Evolutionary conservation across 169 alveolate genomes (phyloP).

Genomic region (Eimeria praecox): DNA sequence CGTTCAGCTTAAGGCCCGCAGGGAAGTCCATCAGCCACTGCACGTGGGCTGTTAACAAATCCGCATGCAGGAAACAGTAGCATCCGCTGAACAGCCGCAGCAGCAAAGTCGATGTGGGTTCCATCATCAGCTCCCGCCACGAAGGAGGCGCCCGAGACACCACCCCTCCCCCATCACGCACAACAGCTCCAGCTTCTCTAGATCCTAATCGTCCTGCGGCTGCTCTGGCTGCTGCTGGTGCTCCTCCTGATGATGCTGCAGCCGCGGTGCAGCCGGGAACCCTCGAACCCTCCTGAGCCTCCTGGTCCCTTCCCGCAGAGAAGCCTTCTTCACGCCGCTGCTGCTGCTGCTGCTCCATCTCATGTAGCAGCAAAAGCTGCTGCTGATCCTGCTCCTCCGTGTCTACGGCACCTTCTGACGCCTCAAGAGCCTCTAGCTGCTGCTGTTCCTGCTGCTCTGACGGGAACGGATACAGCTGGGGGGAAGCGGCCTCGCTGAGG

Average conservation of each 20-base stretch:
- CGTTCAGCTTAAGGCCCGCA: constrained; percentile 80
- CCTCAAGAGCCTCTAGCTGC: background rate
- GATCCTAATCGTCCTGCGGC: background rate
- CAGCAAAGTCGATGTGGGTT: constrained; percentile 64
- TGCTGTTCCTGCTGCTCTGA: constrained; percentile 13
- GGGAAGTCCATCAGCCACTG: constrained; percentile 82
- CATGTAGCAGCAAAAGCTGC: constrained; percentile 19
- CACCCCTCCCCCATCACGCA: background rate
- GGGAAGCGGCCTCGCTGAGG: constrained; percentile 25
- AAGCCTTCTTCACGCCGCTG: background rate
- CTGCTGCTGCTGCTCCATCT: constrained; percentile 21
- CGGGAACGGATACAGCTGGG: constrained; percentile 52
- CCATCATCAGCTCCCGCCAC: constrained; percentile 38
- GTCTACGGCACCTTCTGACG: background rate
- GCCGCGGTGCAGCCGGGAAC: background rate
- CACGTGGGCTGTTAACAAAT: constrained; percentile 59
- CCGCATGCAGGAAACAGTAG: constrained; percentile 73
- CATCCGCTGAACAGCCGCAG: constrained; percentile 72
- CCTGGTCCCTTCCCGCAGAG: background rate
- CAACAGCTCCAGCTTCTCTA: background rate
- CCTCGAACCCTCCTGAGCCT: background rate
- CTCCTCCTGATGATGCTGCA: background rate
- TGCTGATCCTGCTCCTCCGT: background rate
- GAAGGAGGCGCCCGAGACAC: constrained; percentile 20
- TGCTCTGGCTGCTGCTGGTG: background rate